A percentile compares a stretch with the other conserved stretches of the same genome.
Evolutionary conservation across 1,284 basidiomycete species (phyloP).

Genomic region (Tausonia pullulans): DNA sequence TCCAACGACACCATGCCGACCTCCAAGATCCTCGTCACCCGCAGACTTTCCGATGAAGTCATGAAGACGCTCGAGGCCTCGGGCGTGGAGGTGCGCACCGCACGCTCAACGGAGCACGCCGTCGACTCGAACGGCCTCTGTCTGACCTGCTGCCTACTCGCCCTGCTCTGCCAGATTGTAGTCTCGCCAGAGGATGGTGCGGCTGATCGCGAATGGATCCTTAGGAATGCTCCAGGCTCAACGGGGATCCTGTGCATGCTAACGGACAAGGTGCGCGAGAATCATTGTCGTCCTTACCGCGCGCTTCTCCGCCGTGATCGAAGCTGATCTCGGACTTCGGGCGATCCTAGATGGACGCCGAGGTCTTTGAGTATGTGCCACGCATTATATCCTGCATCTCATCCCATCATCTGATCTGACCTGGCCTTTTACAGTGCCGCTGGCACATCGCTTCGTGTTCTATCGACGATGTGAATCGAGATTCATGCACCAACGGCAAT

Average conservation of each 20-base stretch:
- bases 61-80: not conserved
- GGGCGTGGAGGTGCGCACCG: not conserved
- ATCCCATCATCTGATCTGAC: not conserved
- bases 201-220: constrained; percentile 63
- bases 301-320: not conserved
- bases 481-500: not conserved
- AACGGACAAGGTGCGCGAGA: constrained; percentile 47
- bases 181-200: constrained; percentile 56
- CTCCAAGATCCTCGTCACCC: not conserved
- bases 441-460: constrained; percentile 56
- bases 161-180: constrained; percentile 32
- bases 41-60: not conserved
- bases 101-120: not conserved
- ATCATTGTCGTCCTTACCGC: constrained; percentile 33
- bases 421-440: constrained; percentile 38
- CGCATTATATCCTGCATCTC: not conserved
- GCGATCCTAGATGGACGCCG: constrained; percentile 49
- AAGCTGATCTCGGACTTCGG: constrained; percentile 7
- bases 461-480: constrained; percentile 68
- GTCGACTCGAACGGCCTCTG: not conserved
- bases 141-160: not conserved
- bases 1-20: not conserved
- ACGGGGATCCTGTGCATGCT: constrained; percentile 56
- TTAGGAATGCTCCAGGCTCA: constrained; percentile 58
- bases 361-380: constrained; percentile 56